Evolutionary conservation across 176 grass and related monocot genomes (phyloP).

Genomic region (Calamus simplicifolius): DNA sequence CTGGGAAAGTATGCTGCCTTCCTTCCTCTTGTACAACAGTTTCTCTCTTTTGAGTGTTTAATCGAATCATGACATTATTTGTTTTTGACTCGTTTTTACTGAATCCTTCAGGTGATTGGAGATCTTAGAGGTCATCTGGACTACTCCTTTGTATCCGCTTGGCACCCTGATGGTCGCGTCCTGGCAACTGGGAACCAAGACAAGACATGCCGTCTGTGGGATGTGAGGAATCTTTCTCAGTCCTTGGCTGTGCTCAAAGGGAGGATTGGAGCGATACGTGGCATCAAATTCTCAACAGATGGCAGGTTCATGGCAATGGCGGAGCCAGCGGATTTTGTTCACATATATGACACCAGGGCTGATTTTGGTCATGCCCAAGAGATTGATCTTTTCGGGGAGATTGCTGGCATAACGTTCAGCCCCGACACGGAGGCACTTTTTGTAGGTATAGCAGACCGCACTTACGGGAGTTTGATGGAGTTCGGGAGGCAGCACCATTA

Average conservation of each 20-base stretch:
- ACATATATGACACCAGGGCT: background rate
- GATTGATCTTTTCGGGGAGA: conserved; percentile 4
- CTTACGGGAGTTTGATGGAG: conserved; percentile 1
- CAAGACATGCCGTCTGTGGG: conserved; percentile 10
- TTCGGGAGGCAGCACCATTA: background rate
- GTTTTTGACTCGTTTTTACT: too few species aligned
- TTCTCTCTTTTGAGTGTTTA: too few species aligned
- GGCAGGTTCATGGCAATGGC: conserved; percentile 8
- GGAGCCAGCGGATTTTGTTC: conserved; percentile 12
- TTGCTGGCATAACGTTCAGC: conserved; percentile 3
- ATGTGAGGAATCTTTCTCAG: conserved; percentile 1
- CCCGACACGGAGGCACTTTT: background rate
- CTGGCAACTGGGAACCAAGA: conserved; percentile 15
- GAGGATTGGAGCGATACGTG: conserved; percentile 5
- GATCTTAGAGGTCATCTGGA: background rate
- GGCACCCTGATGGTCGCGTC: conserved; percentile 10
- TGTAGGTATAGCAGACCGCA: background rate
- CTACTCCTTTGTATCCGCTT: conserved; percentile 16
- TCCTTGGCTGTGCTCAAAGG: conserved; percentile 11
- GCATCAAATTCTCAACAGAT: conserved; percentile 3
- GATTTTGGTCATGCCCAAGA: background rate
- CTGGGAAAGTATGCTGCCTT: conserved; percentile 39
- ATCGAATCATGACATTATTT: too few species aligned
- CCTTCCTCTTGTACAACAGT: too few species aligned
- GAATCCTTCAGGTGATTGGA: background rate